These are phyloP conservation scores for Plectosphaerella sp. DNA, from an alignment of 2,329 filamentous ascomycete genomes.

Conservation along the genomic window DNA sequence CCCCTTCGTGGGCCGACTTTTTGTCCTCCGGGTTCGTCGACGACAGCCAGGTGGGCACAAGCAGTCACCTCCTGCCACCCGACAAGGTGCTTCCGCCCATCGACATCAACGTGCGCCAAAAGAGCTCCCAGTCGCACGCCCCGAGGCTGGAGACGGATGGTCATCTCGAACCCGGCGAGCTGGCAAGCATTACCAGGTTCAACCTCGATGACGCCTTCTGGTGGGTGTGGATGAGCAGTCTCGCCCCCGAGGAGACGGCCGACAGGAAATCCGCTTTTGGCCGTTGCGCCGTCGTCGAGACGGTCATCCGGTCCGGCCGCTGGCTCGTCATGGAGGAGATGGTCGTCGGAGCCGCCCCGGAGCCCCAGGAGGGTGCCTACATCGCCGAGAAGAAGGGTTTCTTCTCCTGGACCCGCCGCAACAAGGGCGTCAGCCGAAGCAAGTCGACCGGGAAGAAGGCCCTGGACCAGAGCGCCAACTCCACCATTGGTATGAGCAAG, in stretches of 20 bases:
- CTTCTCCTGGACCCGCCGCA: conserved; percentile 78
- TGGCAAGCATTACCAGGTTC: conserved; percentile 84
- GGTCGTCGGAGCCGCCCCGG: conserved; percentile 84
- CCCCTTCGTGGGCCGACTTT: conserved; percentile 97
- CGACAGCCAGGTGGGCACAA: conserved; percentile 56
- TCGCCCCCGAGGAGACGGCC: conserved; percentile 83
- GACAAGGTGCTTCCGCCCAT: conserved; percentile 90
- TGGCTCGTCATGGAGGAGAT: conserved; percentile 98
- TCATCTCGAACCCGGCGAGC: conserved; percentile 80
- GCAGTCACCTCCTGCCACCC: conserved; percentile 76
- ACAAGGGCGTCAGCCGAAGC: conserved; percentile 58
- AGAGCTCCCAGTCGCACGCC: conserved; percentile 81
- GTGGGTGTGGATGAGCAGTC: conserved; percentile 99
- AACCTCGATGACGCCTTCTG: conserved; percentile 95
- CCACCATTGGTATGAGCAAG: conserved; percentile 58
- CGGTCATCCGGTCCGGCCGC: conserved; percentile 70
- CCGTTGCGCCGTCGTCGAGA: conserved; percentile 88
- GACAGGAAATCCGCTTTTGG: conserved; percentile 90
- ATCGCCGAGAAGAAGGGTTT: conserved; percentile 94
- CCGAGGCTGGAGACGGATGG: conserved; percentile 65
- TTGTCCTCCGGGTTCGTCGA: conserved; percentile 89
- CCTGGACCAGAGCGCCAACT: conserved; percentile 37
- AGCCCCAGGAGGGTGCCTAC: conserved; percentile 79
- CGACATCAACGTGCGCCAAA: conserved; percentile 63
- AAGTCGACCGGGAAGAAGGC: conserved; percentile 65